Base-by-base conservation (phyloP, 2,329 filamentous ascomycete species). In the Cercospora citrullina region DNA sequence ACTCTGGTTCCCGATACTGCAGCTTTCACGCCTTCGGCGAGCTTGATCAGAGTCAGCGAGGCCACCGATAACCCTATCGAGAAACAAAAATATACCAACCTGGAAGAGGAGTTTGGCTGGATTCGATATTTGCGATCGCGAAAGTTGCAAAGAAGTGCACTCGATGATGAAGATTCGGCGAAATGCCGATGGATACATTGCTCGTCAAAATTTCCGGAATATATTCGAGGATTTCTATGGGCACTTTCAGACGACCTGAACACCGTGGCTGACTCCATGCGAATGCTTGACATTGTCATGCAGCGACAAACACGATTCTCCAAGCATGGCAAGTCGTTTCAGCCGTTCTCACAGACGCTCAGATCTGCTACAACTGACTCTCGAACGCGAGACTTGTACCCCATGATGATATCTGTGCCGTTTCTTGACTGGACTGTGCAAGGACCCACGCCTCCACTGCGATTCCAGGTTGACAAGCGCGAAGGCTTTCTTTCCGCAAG, bases 121-220 rank as follows among this genome's bases (percentile, higher is more conserved):
- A 76, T 81, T 70, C 77, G 80, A 36, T 74, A 75, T 59, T 65
- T 82, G 45, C 73, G 80, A 21, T 75, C 78, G 23, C 68, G 73
- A 21, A 71, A 71, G 3, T 74, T 77, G n/a, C 78, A 81, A 65
- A 65, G 74, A 18, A 65, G 70, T 33, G 68, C 75, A 28, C 71
- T 68, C 30, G 78, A 80, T 57, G 65, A 75, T 12, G 67, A 73
- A 23, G 68, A 77, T 21, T 67, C 65, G 7, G 68, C 75, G 23
- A 80, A 80, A 67, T 79, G 77, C 67, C 74, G 80, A 21, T 82
- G 80, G 81, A 80, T 81, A 12, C 80, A 82, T 66, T 80, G 81
- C 39, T 81, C 80, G 0, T 80, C 78, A 70, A 81, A 81, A 63
- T 80, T 78, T 58, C 76, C 80, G 0, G 77, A 80, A 42, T 81